phyloP scores from a whole-genome alignment of 2,329 filamentous ascomycete species.

The Colletotrichum sp. region DNA sequence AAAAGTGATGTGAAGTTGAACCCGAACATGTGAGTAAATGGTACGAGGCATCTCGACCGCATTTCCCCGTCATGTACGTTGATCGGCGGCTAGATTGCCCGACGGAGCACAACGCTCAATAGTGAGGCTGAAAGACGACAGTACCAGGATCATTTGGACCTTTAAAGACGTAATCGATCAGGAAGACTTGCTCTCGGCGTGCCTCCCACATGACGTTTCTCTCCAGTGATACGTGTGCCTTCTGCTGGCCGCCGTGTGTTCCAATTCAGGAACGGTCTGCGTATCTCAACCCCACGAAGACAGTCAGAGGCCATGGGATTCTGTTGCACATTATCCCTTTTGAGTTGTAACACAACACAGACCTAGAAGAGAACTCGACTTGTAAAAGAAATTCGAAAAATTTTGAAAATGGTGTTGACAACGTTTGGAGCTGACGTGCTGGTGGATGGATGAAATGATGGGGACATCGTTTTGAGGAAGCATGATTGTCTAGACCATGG shows the following conservation, averaged over 20 bases:
- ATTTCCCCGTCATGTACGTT: not conserved
- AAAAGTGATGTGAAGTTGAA: not conserved
- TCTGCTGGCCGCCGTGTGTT: not conserved
- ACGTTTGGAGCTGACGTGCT: not conserved
- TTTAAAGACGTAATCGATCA: not conserved
- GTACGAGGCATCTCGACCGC: not conserved
- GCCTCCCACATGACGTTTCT: not conserved
- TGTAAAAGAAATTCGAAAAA: not conserved
- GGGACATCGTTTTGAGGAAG: not conserved
- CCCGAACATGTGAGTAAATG: not conserved
- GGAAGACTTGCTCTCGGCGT: not conserved
- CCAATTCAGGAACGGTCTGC: not conserved
- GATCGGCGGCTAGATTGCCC: not conserved
- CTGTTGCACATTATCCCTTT: not conserved
- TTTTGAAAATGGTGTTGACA: not conserved
- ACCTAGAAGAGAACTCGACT: not conserved
- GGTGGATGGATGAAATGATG: not conserved
- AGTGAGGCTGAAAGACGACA: not conserved
- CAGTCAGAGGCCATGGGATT: not conserved
- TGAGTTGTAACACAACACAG: not conserved
- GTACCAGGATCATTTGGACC: not conserved
- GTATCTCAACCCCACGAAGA: not conserved
- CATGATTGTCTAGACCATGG: not conserved
- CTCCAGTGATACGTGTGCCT: not conserved
- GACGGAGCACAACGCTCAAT: not conserved